Evolutionary conservation across 208 protist species (phyloP).

Genomic region (Acanthamoeba castellanii): DNA sequence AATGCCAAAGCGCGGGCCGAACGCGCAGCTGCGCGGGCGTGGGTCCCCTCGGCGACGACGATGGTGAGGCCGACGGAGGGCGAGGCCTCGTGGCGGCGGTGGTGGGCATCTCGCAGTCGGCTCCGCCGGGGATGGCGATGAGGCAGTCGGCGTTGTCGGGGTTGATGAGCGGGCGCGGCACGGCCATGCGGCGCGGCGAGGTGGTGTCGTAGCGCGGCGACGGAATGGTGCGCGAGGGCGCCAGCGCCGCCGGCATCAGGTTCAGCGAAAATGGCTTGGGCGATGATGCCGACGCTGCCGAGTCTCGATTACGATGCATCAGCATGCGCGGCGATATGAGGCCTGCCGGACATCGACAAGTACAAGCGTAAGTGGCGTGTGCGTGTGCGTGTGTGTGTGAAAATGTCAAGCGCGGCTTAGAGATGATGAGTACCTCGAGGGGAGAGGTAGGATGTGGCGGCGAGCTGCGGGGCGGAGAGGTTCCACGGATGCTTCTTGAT

Average conservation of each 20-base stretch:
- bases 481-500: conserved; percentile 11
- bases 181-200: not conserved
- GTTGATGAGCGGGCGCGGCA: not conserved
- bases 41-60: not conserved
- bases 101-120: not conserved
- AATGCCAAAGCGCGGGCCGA: not conserved
- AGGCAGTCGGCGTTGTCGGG: not conserved
- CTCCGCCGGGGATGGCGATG: not conserved
- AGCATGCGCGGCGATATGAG: not conserved
- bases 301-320: not conserved
- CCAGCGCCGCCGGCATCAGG: not conserved
- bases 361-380: no score
- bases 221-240: not conserved
- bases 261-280: not conserved
- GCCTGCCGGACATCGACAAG: no score
- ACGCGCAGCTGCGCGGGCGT: not conserved
- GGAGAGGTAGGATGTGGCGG: not conserved
- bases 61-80: not conserved
- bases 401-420: no score
- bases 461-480: not conserved
- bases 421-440: not conserved
- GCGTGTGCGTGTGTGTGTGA: no score
- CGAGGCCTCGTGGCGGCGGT: no score
- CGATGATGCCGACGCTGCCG: not conserved
- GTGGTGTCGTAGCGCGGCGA: conserved; percentile 22